Evolutionary conservation across 2,329 filamentous ascomycete genomes (phyloP).

Genomic region (Aspergillus puulaauensis): DNA sequence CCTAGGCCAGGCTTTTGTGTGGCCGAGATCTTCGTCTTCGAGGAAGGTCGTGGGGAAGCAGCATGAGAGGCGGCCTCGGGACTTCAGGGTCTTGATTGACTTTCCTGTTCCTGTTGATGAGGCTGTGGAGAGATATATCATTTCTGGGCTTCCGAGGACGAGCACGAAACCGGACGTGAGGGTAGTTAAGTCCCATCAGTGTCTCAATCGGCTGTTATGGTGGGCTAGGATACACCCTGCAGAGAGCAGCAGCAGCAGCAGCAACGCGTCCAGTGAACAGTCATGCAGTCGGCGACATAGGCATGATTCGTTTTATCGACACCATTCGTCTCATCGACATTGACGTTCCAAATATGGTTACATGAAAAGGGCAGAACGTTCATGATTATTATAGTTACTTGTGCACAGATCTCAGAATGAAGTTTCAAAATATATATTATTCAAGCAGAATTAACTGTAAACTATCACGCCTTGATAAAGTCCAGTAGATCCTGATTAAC

Average conservation of each 20-base stretch:
- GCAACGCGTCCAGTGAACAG: not conserved
- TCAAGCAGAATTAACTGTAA: no score
- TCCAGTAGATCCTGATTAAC: constrained; percentile 39
- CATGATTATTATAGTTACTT: no score
- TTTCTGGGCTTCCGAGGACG: not conserved
- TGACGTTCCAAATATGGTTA: no score
- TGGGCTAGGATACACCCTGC: not conserved
- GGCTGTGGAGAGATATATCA: not conserved
- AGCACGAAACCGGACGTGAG: not conserved
- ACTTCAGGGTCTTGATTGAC: not conserved
- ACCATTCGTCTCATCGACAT: no score
- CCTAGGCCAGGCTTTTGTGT: no score
- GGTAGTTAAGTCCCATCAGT: not conserved
- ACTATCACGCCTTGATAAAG: constrained; percentile 21
- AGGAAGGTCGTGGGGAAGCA: no score
- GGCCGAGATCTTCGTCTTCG: no score
- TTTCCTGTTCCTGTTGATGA: not conserved
- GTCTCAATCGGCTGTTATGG: not conserved
- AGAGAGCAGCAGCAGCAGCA: not conserved
- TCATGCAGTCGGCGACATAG: not conserved
- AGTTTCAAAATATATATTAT: no score
- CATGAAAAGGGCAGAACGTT: no score
- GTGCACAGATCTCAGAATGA: no score
- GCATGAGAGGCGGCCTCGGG: not conserved
- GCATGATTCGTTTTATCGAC: not conserved